These are phyloP conservation scores for Raffaelea deltoideospora DNA, from an alignment of 2,329 filamentous ascomycete species.

Conservation along the genomic window DNA sequence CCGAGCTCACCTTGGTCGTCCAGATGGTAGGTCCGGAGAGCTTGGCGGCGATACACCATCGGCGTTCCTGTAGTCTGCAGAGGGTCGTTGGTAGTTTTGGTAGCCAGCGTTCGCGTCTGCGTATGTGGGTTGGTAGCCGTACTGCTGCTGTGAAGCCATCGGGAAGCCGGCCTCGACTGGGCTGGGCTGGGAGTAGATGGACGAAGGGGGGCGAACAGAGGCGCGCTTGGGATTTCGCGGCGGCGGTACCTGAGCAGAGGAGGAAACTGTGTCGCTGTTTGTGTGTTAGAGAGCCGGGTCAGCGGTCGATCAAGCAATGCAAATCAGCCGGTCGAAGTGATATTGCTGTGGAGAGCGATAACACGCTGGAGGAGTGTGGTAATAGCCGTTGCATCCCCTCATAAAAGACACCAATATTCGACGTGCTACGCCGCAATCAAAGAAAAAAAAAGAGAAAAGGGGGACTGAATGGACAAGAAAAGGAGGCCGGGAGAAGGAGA, in stretches of 20 bases:
- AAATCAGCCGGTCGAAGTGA: too few species aligned
- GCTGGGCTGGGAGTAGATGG: slow-evolving; percentile 44
- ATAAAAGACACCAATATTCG: too few species aligned
- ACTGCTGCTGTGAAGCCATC: slow-evolving; percentile 10
- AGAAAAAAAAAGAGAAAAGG: neutral
- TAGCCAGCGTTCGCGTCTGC: neutral
- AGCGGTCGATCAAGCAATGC: neutral
- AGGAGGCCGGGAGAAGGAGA: neutral
- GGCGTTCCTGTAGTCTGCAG: neutral
- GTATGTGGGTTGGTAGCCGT: neutral
- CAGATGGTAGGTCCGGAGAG: slow-evolving; percentile 32
- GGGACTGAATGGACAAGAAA: neutral
- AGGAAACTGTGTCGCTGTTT: slow-evolving; percentile 16
- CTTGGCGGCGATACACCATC: slow-evolving; percentile 39
- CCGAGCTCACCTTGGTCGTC: slow-evolving; percentile 25
- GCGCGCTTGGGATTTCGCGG: slow-evolving; percentile 20
- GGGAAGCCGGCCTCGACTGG: slow-evolving; percentile 21
- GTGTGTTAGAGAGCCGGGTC: neutral
- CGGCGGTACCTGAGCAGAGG: slow-evolving; percentile 14
- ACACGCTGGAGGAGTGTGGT: too few species aligned
- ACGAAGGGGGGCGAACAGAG: slow-evolving; percentile 36
- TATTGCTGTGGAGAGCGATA: neutral
- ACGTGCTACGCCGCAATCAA: too few species aligned
- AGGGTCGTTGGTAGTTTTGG: slow-evolving; percentile 2
- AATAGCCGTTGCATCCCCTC: too few species aligned